Base-by-base conservation (phyloP, 805 yeast species). In the Grigorovia transvaalensis region DNA sequence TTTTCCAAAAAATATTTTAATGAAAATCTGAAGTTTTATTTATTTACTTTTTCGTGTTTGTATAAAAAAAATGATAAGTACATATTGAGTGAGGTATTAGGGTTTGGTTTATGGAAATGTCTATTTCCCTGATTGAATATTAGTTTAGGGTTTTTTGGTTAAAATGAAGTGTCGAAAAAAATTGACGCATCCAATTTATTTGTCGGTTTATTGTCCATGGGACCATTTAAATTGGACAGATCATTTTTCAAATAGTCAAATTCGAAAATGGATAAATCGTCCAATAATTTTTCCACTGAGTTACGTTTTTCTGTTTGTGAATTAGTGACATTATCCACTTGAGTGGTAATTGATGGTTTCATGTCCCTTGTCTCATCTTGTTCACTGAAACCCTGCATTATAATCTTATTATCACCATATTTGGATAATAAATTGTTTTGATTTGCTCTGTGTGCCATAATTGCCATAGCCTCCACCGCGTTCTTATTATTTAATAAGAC, bases 391-490 rank as follows among this genome's bases (percentile, higher is more conserved):
- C 56, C 54, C n/a, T 58, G 58, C 58, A 64, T 59, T 47, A 62
- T 57, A 3, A 64, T 56, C 47, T 58, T 59, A 52, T 65, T 56
- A 44, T 60, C 57, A 19, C 58, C 60, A 49, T 51, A 63, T 43
- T 54, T 61, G 19, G 60, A 53, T 44, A 60, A 48, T 2, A 63
- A 54, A 43, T 58, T 58, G 7, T 57, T 54, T n/a, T 57, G 54
- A 42, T 55, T 55, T 11, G 60, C 54, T 18, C 57, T 56, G 19
- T 59, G 61, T 6, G 68, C 69, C 30, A 65, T 64, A 5, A 63
- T 65, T 2, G 65, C 67, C 60, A 65, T 66, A 9, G 68, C 63
- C 44, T 67, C 71, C 18, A 66, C 45, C 2, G 68, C 70, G 27
- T 66, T 69, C 45, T 63, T 60, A 48, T 64, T 65, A 27, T 20